Evolutionary conservation across 2,329 filamentous ascomycete genomes (phyloP), one percentile per base, ranked within the genome.

Genomic region (Aspergillus intermedius): DNA sequence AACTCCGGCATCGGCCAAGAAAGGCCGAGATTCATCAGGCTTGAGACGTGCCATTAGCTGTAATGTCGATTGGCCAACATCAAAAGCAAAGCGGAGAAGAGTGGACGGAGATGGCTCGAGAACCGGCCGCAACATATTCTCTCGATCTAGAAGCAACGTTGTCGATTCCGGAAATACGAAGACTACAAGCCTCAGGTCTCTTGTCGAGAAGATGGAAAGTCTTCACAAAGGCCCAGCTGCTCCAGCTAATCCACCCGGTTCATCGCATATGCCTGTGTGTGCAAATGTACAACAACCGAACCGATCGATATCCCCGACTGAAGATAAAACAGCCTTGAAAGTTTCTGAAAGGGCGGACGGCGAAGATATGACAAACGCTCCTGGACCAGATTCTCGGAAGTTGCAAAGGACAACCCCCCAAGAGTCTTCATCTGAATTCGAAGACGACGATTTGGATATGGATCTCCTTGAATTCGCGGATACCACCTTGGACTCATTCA

Each of bases 21-120:
- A 64, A 30, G 65, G 67, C 47, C 70, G 69, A 54, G 71, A 71
- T 42, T 75, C 71, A 52, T 72, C 69, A 50, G 74, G 73, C 4
- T 66, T 88, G 39, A 77, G 84, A 57, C 78, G 84, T 55, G 78
- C 84, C 2, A 77, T 83, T 50, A 89, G 84, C 63, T 87, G 83
- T 61, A 84, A 83, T 15, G 74, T 79, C 21, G 79, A 86, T 56
- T 87, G 84, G 78, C 83, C 85, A n/a, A 72, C 66, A 3, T 74
- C 74, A n/a, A 72, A 69, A 47, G 54, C 70, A 1, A 91, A 91
- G 65, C 76, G 83, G 54, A 77, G 83, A 56, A 84, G 77, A 56
- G 60, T 81, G 6, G 79, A 82, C 44, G 74, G 74, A 30, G 65
- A 66, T 46, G 62, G 71, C 19, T 54, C 60, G 12, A 76, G 74